These are phyloP conservation scores for Ophiostoma triangulosporum DNA, from an alignment of 2,329 filamentous ascomycete genomes.

Conservation along the genomic window DNA sequence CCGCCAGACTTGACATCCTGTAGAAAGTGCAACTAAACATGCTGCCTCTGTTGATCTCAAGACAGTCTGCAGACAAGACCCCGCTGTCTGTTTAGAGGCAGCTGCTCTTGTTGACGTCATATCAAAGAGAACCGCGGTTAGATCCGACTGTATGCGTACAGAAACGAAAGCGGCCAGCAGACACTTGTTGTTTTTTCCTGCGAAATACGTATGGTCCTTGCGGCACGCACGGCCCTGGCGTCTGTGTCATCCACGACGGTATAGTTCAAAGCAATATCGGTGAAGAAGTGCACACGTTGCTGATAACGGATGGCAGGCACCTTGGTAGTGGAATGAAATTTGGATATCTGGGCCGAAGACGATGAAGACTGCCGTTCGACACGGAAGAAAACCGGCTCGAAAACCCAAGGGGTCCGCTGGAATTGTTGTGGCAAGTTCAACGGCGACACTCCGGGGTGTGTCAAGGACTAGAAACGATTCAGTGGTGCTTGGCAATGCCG, in stretches of 20 bases:
- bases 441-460: not conserved
- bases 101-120: not conserved
- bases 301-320: not conserved
- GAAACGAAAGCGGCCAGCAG: not conserved
- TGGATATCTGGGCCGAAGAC: not conserved
- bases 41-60: not conserved
- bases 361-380: not conserved
- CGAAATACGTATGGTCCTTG: not conserved
- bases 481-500: no score
- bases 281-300: not conserved
- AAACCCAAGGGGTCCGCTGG: not conserved
- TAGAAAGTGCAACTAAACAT: not conserved
- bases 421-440: not conserved
- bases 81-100: not conserved
- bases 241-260: not conserved
- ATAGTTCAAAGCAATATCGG: not conserved
- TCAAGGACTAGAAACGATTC: no score
- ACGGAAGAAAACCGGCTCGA: not conserved
- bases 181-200: not conserved
- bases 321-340: not conserved
- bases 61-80: not conserved
- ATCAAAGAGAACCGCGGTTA: not conserved
- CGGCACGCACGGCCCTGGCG: no score
- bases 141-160: not conserved
- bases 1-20: not conserved